These are phyloP conservation scores for Wolfiporia cocos DNA, from an alignment of 1,284 basidiomycete species.

Conservation along the genomic window DNA sequence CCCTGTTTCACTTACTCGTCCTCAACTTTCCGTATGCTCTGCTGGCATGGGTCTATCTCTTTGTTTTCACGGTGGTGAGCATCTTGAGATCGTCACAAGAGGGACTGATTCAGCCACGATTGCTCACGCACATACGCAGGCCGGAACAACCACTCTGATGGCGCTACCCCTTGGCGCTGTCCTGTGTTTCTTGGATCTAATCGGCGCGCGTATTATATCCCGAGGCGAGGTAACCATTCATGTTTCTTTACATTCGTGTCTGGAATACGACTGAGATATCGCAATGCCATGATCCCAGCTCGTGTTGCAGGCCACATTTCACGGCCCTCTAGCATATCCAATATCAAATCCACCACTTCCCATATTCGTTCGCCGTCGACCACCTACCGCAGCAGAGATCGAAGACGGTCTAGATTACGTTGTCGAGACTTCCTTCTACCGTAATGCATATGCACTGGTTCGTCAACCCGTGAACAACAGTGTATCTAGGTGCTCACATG, in stretches of 20 bases:
- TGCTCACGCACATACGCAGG: slow-evolving; percentile 30
- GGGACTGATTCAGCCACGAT: background rate
- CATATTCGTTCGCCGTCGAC: slow-evolving; percentile 59
- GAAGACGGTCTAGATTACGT: slow-evolving; percentile 36
- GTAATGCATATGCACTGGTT: slow-evolving; percentile 75
- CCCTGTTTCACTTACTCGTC: slow-evolving; percentile 60
- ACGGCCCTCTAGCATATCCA: slow-evolving; percentile 55
- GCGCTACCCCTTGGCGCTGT: slow-evolving; percentile 71
- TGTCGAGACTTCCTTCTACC: slow-evolving; percentile 66
- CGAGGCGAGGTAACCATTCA: slow-evolving; percentile 53
- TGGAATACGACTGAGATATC: background rate
- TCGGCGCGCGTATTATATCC: slow-evolving; percentile 64
- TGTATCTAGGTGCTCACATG: background rate
- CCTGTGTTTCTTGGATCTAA: slow-evolving; percentile 67
- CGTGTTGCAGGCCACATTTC: slow-evolving; percentile 61
- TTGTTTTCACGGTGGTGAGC: slow-evolving; percentile 72
- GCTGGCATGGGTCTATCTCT: slow-evolving; percentile 65
- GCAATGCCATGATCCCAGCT: slow-evolving; percentile 33
- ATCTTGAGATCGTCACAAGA: slow-evolving; percentile 1
- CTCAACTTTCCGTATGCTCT: slow-evolving; percentile 75
- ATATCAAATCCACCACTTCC: slow-evolving; percentile 55
- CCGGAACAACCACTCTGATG: slow-evolving; percentile 69
- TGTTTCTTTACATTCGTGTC: slow-evolving; percentile 4
- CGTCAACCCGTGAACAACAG: slow-evolving; percentile 17
- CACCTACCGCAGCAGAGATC: slow-evolving; percentile 39